Evolutionary conservation across 2,329 filamentous ascomycete species (phyloP).

Genomic region (Myotisia sp.): DNA sequence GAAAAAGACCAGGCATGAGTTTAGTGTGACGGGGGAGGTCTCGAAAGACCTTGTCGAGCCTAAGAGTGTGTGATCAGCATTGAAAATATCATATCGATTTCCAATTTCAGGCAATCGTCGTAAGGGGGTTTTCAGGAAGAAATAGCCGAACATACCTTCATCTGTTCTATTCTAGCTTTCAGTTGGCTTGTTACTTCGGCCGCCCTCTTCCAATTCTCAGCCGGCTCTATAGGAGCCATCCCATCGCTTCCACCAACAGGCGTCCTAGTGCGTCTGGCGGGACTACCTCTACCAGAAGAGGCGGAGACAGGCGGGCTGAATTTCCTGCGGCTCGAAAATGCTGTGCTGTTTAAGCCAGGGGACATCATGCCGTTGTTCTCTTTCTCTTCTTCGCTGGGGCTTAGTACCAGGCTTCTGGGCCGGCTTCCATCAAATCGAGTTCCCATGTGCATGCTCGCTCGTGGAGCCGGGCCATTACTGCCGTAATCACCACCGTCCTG

Average conservation of each 20-base stretch:
- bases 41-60: constrained; percentile 33
- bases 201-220: constrained; percentile 92
- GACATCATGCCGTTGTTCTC: constrained; percentile 51
- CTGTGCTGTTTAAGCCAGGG: constrained; percentile 20
- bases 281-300: constrained; percentile 26
- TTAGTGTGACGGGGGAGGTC: constrained; percentile 17
- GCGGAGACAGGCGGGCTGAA: constrained; percentile 29
- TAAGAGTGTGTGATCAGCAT: constrained; percentile 12
- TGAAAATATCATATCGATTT: too few relatives aligned
- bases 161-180: constrained; percentile 94
- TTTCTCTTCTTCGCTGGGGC: constrained; percentile 57
- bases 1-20: neutral
- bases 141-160: constrained; percentile 56
- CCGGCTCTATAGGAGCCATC: constrained; percentile 38
- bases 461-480: constrained; percentile 13
- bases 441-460: constrained; percentile 25
- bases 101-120: too few relatives aligned
- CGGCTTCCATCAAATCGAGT: constrained; percentile 28
- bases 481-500: constrained; percentile 24
- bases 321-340: constrained; percentile 27
- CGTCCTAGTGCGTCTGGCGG: constrained; percentile 17
- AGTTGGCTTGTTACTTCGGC: constrained; percentile 95
- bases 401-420: constrained; percentile 29
- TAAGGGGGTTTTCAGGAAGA: neutral
- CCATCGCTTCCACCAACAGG: constrained; percentile 16